Evolutionary conservation across 805 yeast genomes (phyloP), one percentile per base, ranked within the genome.

Genomic region (Teunomyces pallodes): DNA sequence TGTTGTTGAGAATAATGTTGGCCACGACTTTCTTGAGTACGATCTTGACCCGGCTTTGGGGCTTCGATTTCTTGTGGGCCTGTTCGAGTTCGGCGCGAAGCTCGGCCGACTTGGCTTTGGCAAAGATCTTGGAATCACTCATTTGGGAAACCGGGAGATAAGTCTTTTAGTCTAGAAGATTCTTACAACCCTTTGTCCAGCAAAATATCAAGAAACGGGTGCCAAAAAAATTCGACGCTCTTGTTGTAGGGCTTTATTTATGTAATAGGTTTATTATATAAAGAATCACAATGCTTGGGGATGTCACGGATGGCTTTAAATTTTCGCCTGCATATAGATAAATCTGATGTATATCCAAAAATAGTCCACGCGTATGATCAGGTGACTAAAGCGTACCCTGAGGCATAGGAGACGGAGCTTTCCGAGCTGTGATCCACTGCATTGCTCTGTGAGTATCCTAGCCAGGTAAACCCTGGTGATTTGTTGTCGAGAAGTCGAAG

Each of bases 391-490:
- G 59, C 85, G 59, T 80, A 86, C 0, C 92, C 97, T 41, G 92
- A 80, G 1, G 92, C 96, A 65, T 92, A 92, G 50, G 96, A 87
- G n/a, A 92, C 98, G 64, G 96, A 87, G 53, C 87, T 83, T 38
- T 90, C 96, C 27, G 57, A 47, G 1, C 69, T 54, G 13, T 62
- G 58, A 0, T 55, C 54, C 1, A 76, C 92, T 9, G 64, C 60
- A 43, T 82, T 79, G 60, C 96, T 87, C 66, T 92, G 97, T 0
- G 85, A 70, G 61, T 92, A 92, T 0, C 86, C 87, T 10, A 84
- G 72, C 96, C 96, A 90, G 26, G 77, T 55, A 54, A 90, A 79
- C 4, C 54, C 63, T 0, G 65, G 67, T 35, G 57, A 55, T n/a
- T 58, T 53, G 10, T 61, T 48, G 50, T 84, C 86, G 50, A 84